A percentile compares a stretch with the other conserved stretches of the same genome.
These are phyloP conservation scores for Botrytis hyacinthi DNA, from an alignment of 2,329 filamentous ascomycete genomes.

Conservation along the genomic window DNA sequence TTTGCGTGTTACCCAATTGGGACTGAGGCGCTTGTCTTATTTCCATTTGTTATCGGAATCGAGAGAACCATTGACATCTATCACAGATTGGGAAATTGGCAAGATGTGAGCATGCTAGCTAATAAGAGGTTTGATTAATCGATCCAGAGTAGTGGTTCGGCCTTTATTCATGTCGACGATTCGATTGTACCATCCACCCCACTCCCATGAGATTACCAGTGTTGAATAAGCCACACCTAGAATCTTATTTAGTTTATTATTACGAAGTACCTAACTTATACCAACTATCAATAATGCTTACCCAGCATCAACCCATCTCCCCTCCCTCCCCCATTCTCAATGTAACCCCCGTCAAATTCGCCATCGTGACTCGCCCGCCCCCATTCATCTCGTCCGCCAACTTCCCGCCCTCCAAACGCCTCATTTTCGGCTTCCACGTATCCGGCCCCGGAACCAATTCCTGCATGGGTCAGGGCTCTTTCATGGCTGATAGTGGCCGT, in stretches of 20 bases:
- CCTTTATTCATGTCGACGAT: neutral
- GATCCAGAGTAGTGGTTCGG: constrained; percentile 6
- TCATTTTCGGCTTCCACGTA: neutral
- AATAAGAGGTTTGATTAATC: neutral
- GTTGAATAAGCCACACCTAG: neutral
- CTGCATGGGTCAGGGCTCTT: neutral
- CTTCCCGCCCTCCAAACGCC: neutral
- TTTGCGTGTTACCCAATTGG: neutral
- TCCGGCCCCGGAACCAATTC: neutral
- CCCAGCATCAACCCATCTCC: neutral
- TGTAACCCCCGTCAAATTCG: neutral
- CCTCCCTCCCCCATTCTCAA: neutral
- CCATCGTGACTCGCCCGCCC: neutral
- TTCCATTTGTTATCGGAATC: neutral
- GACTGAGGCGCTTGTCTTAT: neutral
- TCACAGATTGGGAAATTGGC: neutral
- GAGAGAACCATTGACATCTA: neutral
- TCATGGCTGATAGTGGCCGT: constrained; percentile 4
- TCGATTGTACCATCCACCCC: neutral
- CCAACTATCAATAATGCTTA: neutral
- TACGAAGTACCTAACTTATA: no score
- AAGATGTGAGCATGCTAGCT: neutral
- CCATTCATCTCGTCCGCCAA: neutral
- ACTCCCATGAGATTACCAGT: neutral
- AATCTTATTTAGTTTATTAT: no score